Conservation (phyloP, 306 rosid species). For the Vicia villosa region DNA sequence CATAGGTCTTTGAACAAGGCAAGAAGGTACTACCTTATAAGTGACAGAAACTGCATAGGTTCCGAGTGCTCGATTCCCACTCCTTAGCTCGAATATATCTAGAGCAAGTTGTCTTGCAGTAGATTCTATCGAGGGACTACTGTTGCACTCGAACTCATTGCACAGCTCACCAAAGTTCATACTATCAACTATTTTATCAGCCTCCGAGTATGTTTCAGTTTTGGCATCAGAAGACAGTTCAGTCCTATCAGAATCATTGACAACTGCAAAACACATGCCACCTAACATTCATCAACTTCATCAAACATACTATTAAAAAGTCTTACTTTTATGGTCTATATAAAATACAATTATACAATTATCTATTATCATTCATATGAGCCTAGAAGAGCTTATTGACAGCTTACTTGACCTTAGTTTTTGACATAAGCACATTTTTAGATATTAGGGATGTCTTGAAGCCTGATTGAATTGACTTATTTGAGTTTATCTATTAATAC, state of each 20-base stretch:
- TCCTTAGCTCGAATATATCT: constrained; percentile 80
- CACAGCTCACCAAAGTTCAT: constrained; percentile 92
- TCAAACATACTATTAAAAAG: not conserved
- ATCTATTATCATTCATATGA: not conserved
- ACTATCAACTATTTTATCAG: constrained; percentile 77
- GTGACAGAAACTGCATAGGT: constrained; percentile 67
- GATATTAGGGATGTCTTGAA: not conserved
- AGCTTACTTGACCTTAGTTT: not conserved
- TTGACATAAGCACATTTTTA: not conserved
- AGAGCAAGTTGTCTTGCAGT: constrained; percentile 89
- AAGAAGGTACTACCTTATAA: constrained; percentile 60
- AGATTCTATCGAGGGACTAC: constrained; percentile 91
- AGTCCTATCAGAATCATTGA: constrained; percentile 57
- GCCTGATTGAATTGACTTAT: not conserved
- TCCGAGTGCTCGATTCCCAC: constrained; percentile 82
- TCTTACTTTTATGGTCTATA: not conserved
- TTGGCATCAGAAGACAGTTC: constrained; percentile 49
- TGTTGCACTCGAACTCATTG: constrained; percentile 95
- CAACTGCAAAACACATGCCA: constrained; percentile 50
- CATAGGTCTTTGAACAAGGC: not conserved
- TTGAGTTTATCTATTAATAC: too few relatives aligned
- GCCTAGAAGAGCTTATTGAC: not conserved
- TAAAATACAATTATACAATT: too few relatives aligned
- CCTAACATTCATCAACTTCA: not conserved
- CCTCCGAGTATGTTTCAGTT: constrained; percentile 50